Evolutionary conservation across 768 basidiomycete species (phyloP).

Genomic region (Suillus clintonianus): DNA sequence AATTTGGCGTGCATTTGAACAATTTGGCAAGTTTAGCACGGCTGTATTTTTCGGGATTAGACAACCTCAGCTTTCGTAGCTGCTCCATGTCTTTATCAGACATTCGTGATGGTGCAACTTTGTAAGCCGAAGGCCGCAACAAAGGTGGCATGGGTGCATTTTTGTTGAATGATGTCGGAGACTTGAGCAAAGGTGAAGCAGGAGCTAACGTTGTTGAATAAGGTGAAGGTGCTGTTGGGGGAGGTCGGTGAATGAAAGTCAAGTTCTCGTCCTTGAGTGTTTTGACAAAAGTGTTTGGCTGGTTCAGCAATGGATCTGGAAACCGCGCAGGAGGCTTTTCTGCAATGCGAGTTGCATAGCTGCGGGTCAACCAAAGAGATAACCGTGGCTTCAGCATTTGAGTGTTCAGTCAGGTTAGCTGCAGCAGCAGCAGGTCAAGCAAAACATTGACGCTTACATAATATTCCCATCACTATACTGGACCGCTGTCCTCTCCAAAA

Average conservation of each 20-base stretch:
- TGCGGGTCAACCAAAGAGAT: conserved; percentile 22
- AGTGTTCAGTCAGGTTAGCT: not conserved
- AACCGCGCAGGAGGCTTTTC: conserved; percentile 53
- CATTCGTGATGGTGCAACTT: conserved; percentile 39
- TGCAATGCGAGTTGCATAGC: conserved; percentile 43
- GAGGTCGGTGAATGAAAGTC: conserved; percentile 86
- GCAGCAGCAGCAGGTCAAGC: not conserved
- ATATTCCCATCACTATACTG: not conserved
- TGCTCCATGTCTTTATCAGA: conserved; percentile 54
- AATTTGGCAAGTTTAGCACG: conserved; percentile 68
- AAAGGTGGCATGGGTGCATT: conserved; percentile 47
- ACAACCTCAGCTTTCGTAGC: conserved; percentile 57
- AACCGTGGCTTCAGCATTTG: conserved; percentile 24
- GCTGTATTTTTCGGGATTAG: conserved; percentile 61
- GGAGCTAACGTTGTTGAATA: conserved; percentile 70
- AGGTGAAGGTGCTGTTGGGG: conserved; percentile 74
- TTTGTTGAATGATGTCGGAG: conserved; percentile 28
- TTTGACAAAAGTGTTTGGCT: conserved; percentile 52
- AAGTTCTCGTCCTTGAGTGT: conserved; percentile 53
- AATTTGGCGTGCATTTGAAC: conserved; percentile 72
- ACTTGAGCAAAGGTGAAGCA: conserved; percentile 66
- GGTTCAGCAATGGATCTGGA: conserved; percentile 58
- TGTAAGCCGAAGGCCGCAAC: conserved; percentile 43
- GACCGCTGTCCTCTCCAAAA: not conserved
- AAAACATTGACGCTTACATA: conserved; percentile 1